phyloP scores from a whole-genome alignment of 2,329 filamentous ascomycete genomes.

The Alternaria alternata region DNA sequence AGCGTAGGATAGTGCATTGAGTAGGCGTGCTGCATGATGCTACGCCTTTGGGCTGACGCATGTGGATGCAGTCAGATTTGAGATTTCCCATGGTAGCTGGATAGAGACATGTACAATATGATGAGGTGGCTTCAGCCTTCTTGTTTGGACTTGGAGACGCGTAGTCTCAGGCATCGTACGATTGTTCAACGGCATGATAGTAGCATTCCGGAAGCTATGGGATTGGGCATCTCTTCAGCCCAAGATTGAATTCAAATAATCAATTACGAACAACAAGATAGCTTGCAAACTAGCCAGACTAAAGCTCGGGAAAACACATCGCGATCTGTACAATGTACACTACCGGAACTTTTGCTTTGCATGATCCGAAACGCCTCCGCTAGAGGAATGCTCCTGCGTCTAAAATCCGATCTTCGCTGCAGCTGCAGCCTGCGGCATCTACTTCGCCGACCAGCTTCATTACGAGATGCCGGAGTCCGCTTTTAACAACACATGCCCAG shows the following conservation, averaged over 20 bases:
- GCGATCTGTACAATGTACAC: conserved; percentile 11
- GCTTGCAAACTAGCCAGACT: conserved; percentile 3
- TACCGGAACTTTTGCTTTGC: conserved; percentile 23
- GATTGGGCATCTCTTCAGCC: not conserved
- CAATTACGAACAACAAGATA: not conserved
- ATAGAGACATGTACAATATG: not conserved
- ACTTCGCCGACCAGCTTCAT: conserved; percentile 31
- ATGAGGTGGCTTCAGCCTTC: not conserved
- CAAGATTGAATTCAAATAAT: not conserved
- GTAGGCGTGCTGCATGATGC: not conserved
- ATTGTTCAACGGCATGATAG: not conserved
- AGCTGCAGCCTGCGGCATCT: conserved; percentile 21
- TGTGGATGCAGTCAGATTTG: conserved; percentile 2
- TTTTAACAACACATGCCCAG: conserved; percentile 2
- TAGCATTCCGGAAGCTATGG: not conserved
- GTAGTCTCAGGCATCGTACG: not conserved
- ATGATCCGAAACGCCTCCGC: conserved; percentile 35
- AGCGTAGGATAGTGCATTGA: not conserved
- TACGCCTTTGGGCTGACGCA: not conserved
- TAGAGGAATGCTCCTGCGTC: conserved; percentile 22
- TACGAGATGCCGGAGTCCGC: conserved; percentile 10
- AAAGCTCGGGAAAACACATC: not conserved
- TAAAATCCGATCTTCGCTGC: conserved; percentile 20
- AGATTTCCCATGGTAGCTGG: not conserved
- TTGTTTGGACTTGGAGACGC: not conserved